Base-by-base conservation (phyloP, 2,329 filamentous ascomycete species). In the Didymella segeticola region DNA sequence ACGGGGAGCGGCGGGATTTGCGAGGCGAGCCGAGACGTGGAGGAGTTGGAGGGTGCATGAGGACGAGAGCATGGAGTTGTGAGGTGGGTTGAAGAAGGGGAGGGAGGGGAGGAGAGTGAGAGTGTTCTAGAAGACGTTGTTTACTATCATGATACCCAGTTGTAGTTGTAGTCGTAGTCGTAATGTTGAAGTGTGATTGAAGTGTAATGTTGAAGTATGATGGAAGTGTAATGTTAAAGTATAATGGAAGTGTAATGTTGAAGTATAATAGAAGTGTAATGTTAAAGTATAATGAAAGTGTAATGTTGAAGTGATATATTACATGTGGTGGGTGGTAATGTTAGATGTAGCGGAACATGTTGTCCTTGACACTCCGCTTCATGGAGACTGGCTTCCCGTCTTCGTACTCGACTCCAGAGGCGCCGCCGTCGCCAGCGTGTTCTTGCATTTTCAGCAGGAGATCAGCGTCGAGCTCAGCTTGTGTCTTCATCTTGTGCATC, bases 341-440 rank as follows among this genome's bases (percentile, higher is more conserved):
- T 60, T 53, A 69, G 17, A 90, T 90, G 55, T 88, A 83, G 14
- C 88, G 79, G 70, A 92, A 92, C 88, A 91, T 91, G 63, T 91
- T 91, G 46, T 87, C 84, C 70, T 82, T 86, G 10, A 93, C 89
- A 29, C 86, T 82, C 43, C 89, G 79, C 75, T 91, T 92, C 82
- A 93, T 87, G 0, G 86, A 80, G 5, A 85, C 85, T 0, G 89
- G 85, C 69, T 87, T 82, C 0, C 90, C 90, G 62, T 90, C 82
- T 71, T 93, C 89, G 56, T 89, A 88, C 71, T 92, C 89, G 4
- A 93, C 77, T 1, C 89, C 90, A 3, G 88, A 80, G 22, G 82
- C 83, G 8, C 90, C 89, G 4, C 89, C 89, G 34, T 87, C 89
- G 0, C 89, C 89, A 0, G 87, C 81, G 25, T 88, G 77, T 10